Evolutionary conservation across 2,329 filamentous ascomycete species (phyloP).

Genomic region (Pseudocercospora macadamiae): DNA sequence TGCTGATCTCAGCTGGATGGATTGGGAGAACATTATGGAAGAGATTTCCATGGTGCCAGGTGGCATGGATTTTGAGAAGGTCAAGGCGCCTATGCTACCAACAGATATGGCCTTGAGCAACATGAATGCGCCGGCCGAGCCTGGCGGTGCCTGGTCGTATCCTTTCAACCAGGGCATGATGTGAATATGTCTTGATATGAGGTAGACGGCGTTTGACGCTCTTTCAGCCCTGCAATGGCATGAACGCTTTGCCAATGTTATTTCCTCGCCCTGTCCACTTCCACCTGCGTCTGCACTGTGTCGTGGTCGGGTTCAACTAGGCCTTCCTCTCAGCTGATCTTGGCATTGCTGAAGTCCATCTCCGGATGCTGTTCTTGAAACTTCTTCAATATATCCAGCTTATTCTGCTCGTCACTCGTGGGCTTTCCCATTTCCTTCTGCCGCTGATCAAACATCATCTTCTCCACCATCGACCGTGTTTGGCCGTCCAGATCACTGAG

Average conservation of each 20-base stretch:
- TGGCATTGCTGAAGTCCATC: slow-evolving; percentile 70
- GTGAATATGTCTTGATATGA: background rate
- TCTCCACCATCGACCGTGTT: slow-evolving; percentile 97
- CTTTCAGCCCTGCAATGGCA: too few relatives aligned
- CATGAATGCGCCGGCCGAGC: background rate
- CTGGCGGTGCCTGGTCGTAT: slow-evolving; percentile 4
- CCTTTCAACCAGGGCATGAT: slow-evolving; percentile 2
- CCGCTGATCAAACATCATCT: slow-evolving; percentile 99
- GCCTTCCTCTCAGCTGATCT: slow-evolving; percentile 51
- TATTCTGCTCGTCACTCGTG: slow-evolving; percentile 93
- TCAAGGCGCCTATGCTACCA: background rate
- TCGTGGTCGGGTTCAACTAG: too few relatives aligned
- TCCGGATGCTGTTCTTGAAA: slow-evolving; percentile 82
- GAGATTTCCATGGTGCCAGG: slow-evolving; percentile 22
- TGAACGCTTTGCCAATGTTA: too few relatives aligned
- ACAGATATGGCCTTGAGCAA: background rate
- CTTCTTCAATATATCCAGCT: slow-evolving; percentile 86
- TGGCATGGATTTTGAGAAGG: background rate
- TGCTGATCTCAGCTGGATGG: slow-evolving; percentile 26
- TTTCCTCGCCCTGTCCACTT: too few relatives aligned
- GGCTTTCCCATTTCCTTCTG: slow-evolving; percentile 93
- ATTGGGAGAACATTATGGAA: slow-evolving; percentile 32
- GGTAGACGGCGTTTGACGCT: too few relatives aligned
- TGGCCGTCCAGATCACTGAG: slow-evolving; percentile 91
- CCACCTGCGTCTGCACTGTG: too few relatives aligned